Percentiles rank a stretch among this genome's conserved stretches.
Conservation (phyloP, 768 basidiomycete genomes). For the Kwoniella sp. region DNA sequence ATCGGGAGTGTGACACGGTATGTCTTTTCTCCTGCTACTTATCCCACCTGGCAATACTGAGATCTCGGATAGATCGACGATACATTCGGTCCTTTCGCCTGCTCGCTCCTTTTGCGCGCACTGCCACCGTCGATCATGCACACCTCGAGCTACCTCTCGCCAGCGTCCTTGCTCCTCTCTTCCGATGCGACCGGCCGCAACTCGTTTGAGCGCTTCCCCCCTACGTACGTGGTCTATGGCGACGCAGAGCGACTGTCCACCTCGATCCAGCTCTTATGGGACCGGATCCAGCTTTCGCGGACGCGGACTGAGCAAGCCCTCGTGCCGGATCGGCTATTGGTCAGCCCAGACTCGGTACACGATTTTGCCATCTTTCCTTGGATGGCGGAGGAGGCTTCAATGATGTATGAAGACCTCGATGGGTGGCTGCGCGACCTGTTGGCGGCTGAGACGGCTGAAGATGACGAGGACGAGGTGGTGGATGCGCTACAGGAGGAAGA, state of each 20-base stretch:
- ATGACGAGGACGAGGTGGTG: constrained; percentile 9
- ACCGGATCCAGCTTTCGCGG: constrained; percentile 15
- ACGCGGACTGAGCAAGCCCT: too few species aligned
- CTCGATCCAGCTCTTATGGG: constrained; percentile 35
- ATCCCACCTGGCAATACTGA: not conserved
- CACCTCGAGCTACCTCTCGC: constrained; percentile 34
- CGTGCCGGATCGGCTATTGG: constrained; percentile 17
- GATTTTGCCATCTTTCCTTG: constrained; percentile 46
- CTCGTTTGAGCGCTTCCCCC: constrained; percentile 29
- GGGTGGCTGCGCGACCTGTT: constrained; percentile 33
- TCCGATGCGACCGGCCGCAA: constrained; percentile 5
- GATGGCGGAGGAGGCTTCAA: constrained; percentile 36
- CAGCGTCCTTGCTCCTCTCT: constrained; percentile 27
- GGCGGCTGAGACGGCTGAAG: constrained; percentile 8
- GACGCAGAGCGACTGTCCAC: constrained; percentile 32
- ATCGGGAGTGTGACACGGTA: constrained; percentile 32
- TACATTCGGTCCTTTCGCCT: constrained; percentile 43
- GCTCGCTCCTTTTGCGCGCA: constrained; percentile 36
- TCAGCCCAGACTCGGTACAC: constrained; percentile 26
- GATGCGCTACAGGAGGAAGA: not conserved
- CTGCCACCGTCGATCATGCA: constrained; percentile 33
- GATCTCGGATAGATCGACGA: constrained; percentile 30
- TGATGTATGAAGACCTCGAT: constrained; percentile 33
- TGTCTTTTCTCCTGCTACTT: constrained; percentile 1
- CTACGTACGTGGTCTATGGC: constrained; percentile 34